Base-by-base conservation (phyloP, 345 rosid species). In the Eucalyptus viminalis region DNA sequence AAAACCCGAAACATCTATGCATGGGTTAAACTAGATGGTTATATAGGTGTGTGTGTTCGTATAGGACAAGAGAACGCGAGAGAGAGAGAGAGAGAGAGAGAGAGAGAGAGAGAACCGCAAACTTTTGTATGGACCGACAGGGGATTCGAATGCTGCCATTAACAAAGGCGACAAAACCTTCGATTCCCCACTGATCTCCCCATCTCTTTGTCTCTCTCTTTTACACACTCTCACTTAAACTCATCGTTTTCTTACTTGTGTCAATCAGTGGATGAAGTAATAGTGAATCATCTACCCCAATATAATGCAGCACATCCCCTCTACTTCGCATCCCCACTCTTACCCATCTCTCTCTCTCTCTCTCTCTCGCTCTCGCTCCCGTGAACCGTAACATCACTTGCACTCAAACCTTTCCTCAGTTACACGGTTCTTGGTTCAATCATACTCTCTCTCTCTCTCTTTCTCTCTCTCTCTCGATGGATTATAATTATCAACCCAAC, bases 91-190 rank as follows among this genome's bases (percentile, higher is more conserved):
- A 17, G 24, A 34, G 81, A 34, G 83, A 37, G 27, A 19, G 54
- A 54, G 60, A 22, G 56, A 27, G 22, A 34, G 80, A 17, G 83
- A 21, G 27, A 21, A 76, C 85, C 27, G 45, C 85, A 6, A 29
- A 65, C 69, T 83, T 87, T 91, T 88, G 31, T 58, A 49, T 69
- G 94, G 89, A 95, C 99, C 97, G 98, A 97, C 99, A 95, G 91
- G 91, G 91, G 94, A 92, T 93, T 92, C 92, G 91, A 94, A 89
- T 93, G 93, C 92, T 95, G 96, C 97, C 95, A 94, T 93, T 94
- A 95, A 93, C 94, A 96, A 94, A 95, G 94, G 96, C 95, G 97
- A 96, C 99, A 97, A 87, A 91, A 40, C 90, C 94, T 94, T 92
- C 89, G 95, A 96, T 97, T 94, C 93, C 96, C 93, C 92, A 89